Evolutionary conservation across 2,329 filamentous ascomycete genomes (phyloP).

Genomic region (Pyrenophora teres): DNA sequence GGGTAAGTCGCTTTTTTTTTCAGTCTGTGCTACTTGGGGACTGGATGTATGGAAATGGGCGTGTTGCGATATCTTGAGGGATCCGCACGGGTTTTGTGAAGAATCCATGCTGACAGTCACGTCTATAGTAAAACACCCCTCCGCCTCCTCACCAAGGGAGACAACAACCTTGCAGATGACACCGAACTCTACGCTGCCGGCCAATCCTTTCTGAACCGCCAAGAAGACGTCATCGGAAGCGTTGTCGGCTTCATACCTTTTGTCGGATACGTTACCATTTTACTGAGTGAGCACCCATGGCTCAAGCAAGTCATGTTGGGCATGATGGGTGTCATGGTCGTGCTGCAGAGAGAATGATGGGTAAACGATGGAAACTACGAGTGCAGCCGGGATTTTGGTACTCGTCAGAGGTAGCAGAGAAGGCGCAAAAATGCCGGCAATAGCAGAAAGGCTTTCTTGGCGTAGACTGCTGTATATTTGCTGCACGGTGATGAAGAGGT

Average conservation of each 20-base stretch:
- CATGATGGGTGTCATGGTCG: slow-evolving; percentile 91
- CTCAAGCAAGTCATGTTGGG: slow-evolving; percentile 93
- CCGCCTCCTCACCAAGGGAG: slow-evolving; percentile 89
- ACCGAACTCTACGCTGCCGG: slow-evolving; percentile 85
- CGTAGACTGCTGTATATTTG: neutral
- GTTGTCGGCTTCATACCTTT: slow-evolving; percentile 92
- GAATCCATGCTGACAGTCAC: slow-evolving; percentile 13
- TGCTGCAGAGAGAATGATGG: slow-evolving; percentile 83
- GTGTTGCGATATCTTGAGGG: neutral
- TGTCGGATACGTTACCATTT: slow-evolving; percentile 95
- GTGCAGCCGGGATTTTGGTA: no score
- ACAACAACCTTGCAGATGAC: slow-evolving; percentile 94
- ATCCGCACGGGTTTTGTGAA: no score
- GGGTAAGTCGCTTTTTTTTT: slow-evolving; percentile 51
- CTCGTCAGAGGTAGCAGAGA: no score
- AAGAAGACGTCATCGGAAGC: slow-evolving; percentile 87
- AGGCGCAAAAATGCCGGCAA: no score
- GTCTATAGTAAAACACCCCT: slow-evolving; percentile 52
- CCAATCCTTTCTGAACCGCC: slow-evolving; percentile 82
- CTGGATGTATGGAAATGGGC: neutral
- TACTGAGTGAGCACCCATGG: slow-evolving; percentile 95
- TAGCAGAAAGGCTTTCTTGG: neutral
- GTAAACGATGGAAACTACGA: neutral
- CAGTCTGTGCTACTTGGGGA: neutral
- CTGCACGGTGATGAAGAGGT: neutral